Conservation (phyloP, 441 rosid species). For the Euphorbia celastroides region DNA sequence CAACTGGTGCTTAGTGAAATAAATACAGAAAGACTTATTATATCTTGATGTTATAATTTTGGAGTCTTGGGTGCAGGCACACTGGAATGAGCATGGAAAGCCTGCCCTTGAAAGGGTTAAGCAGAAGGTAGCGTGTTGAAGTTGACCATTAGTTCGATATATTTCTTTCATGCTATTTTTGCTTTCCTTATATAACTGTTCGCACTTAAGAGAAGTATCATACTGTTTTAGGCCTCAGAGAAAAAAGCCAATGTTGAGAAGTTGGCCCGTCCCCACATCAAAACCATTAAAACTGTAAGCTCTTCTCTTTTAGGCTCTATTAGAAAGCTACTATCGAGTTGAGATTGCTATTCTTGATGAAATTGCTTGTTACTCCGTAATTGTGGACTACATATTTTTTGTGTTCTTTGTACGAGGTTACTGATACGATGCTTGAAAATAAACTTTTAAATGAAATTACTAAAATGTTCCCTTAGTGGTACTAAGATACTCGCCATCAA, state of each 20-base stretch:
- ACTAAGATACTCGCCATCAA: neutral
- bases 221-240: slow-evolving; percentile 53
- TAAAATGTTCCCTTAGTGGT: too few species aligned
- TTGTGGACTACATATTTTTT: too few species aligned
- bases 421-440: neutral
- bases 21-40: neutral
- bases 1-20: slow-evolving; percentile 1
- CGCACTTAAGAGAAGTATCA: slow-evolving; percentile 13
- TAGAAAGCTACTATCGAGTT: too few species aligned
- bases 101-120: slow-evolving; percentile 55
- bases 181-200: slow-evolving; percentile 9
- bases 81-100: slow-evolving; percentile 82
- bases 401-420: too few species aligned
- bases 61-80: slow-evolving; percentile 45
- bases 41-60: slow-evolving; percentile 12
- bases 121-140: slow-evolving; percentile 53
- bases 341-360: neutral
- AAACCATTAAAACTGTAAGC: slow-evolving; percentile 63
- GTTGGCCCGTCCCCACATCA: slow-evolving; percentile 84
- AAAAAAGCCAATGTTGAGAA: slow-evolving; percentile 59
- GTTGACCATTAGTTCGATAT: neutral
- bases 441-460: too few species aligned
- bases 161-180: neutral
- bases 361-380: too few species aligned
- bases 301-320: slow-evolving; percentile 8